These are phyloP conservation scores for Trametes maxima DNA, from an alignment of 768 basidiomycete genomes.

Conservation along the genomic window DNA sequence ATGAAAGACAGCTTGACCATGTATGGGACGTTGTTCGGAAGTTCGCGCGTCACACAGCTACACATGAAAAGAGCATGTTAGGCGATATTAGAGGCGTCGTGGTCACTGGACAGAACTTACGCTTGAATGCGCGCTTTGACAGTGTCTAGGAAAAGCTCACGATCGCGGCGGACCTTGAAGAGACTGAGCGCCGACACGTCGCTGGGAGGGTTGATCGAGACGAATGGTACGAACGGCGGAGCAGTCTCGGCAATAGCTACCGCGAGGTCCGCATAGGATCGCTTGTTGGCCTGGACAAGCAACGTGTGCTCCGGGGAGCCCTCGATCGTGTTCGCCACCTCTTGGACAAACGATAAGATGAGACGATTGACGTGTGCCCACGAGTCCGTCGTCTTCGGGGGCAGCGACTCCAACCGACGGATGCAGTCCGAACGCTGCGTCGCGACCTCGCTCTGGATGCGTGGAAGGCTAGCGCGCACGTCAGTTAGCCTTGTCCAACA, in stretches of 20 bases:
- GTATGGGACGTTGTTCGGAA: constrained; percentile 48
- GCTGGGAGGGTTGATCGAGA: background rate
- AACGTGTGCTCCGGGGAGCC: constrained; percentile 30
- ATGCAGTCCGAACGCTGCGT: background rate
- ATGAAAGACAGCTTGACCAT: constrained; percentile 45
- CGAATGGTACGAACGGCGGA: constrained; percentile 46
- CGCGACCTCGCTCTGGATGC: background rate
- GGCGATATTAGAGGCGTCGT: background rate
- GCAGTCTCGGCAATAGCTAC: constrained; percentile 39
- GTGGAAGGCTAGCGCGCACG: background rate
- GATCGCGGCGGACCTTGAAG: background rate
- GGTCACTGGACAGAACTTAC: background rate
- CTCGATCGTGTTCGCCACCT: constrained; percentile 7
- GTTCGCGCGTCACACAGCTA: constrained; percentile 46
- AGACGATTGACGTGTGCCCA: constrained; percentile 11
- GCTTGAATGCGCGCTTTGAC: background rate
- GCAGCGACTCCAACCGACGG: background rate
- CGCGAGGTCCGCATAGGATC: constrained; percentile 37
- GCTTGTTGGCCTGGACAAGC: constrained; percentile 40
- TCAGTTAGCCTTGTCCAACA: background rate
- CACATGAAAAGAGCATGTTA: background rate
- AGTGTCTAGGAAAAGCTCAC: background rate
- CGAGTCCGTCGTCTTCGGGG: constrained; percentile 17
- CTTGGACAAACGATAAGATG: constrained; percentile 9
- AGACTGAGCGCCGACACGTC: background rate